phyloP scores from a whole-genome alignment of 768 basidiomycete species.

The Termitomyces sp. region DNA sequence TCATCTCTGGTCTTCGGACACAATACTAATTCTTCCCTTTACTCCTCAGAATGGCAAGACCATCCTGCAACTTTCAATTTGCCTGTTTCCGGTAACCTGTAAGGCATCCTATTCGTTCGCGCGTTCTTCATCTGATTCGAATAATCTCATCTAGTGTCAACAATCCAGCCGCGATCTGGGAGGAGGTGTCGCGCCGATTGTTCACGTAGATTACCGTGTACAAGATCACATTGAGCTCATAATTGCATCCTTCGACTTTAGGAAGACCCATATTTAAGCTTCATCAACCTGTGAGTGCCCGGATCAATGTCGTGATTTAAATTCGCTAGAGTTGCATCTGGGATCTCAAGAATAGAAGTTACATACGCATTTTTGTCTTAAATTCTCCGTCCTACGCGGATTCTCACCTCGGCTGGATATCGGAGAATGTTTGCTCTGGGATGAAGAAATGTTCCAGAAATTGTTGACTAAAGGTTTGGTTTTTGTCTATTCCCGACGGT shows the following conservation, averaged over 20 bases:
- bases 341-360: conserved; percentile 2
- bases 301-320: conserved; percentile 7
- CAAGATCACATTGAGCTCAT: conserved; percentile 1
- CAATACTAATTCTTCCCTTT: background rate
- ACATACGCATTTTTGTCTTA: background rate
- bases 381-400: conserved; percentile 1
- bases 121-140: conserved; percentile 2
- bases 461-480: background rate
- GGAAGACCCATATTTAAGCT: conserved; percentile 2
- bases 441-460: background rate
- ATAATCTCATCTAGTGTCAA: conserved; percentile 39
- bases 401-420: background rate
- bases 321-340: background rate
- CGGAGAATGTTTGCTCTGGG: background rate
- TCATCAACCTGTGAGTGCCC: background rate
- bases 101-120: conserved; percentile 19
- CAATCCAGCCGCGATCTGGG: conserved; percentile 52
- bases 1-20: background rate
- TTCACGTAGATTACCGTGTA: conserved; percentile 11
- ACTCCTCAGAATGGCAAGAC: conserved; percentile 48
- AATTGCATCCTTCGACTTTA: background rate
- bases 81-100: conserved; percentile 44
- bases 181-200: conserved; percentile 30
- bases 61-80: conserved; percentile 49
- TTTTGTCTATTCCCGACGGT: background rate